Evolutionary conservation across 139 green algal species (phyloP).

Genomic region (Astrephomene gubernaculifera): DNA sequence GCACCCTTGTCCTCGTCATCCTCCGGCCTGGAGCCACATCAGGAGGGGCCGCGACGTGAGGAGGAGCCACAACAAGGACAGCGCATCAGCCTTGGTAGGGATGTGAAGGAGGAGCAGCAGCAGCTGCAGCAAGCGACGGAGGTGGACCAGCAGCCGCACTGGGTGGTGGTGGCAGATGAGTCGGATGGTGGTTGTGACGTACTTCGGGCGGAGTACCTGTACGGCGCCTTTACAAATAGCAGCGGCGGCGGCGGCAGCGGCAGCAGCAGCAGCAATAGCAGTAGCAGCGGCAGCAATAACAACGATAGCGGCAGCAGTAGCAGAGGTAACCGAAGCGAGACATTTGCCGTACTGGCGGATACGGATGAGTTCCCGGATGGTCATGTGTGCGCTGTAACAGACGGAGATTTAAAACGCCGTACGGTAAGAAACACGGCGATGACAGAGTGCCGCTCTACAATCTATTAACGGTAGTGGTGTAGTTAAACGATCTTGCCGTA

Average conservation of each 20-base stretch:
- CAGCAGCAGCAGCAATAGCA: background rate
- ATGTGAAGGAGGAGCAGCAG: too few relatives aligned
- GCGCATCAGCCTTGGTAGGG: too few relatives aligned
- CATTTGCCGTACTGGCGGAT: slow-evolving; percentile 46
- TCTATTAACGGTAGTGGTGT: background rate
- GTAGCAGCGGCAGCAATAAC: background rate
- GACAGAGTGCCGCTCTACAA: background rate
- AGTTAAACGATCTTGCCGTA: too few relatives aligned
- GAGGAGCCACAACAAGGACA: too few relatives aligned
- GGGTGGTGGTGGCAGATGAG: slow-evolving; percentile 9
- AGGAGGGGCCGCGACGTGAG: too few relatives aligned
- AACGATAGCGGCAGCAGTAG: too few relatives aligned
- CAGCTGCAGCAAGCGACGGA: too few relatives aligned
- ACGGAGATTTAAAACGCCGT: background rate
- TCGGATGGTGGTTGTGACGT: background rate
- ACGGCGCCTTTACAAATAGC: background rate
- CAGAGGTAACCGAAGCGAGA: background rate
- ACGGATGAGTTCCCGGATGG: slow-evolving; percentile 44
- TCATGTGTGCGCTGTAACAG: slow-evolving; percentile 36
- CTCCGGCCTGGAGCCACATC: too few relatives aligned
- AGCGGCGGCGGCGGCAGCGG: background rate
- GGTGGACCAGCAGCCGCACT: too few relatives aligned
- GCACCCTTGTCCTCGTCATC: too few relatives aligned
- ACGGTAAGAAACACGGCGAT: slow-evolving; percentile 1
- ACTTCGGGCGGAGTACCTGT: slow-evolving; percentile 32